Percentiles rank a stretch among this genome's conserved stretches.
Conservation (phyloP, 305 asterid species). For the Fraxinus paxiana region DNA sequence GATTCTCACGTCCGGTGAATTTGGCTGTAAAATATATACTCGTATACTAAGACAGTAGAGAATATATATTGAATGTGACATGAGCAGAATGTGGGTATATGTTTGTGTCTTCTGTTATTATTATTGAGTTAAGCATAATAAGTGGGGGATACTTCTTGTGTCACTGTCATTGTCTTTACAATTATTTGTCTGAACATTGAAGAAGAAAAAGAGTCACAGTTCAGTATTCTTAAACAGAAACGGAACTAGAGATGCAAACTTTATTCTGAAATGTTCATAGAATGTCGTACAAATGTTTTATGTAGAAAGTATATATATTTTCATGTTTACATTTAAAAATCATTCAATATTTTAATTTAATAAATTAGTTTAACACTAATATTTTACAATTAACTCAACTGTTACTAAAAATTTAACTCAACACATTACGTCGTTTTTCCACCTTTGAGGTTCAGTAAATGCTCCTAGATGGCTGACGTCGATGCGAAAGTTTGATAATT, state of each 20-base stretch:
- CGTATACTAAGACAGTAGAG: neutral
- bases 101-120: neutral
- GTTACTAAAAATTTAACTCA: neutral
- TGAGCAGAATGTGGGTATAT: neutral
- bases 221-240: neutral
- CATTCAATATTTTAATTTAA: neutral
- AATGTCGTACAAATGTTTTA: neutral
- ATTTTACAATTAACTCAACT: neutral
- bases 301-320: neutral
- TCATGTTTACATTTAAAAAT: neutral
- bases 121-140: neutral
- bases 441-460: neutral
- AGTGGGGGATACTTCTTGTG: neutral
- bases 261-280: neutral
- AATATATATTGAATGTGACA: neutral
- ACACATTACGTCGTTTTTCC: neutral
- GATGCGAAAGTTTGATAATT: too few relatives aligned
- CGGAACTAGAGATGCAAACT: neutral
- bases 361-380: neutral
- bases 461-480: neutral
- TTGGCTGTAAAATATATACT: neutral
- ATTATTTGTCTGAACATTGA: neutral
- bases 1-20: neutral
- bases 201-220: neutral
- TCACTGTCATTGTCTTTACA: neutral